Conservation (phyloP, 805 yeast species). For the Saccharomycopsis amapae region DNA sequence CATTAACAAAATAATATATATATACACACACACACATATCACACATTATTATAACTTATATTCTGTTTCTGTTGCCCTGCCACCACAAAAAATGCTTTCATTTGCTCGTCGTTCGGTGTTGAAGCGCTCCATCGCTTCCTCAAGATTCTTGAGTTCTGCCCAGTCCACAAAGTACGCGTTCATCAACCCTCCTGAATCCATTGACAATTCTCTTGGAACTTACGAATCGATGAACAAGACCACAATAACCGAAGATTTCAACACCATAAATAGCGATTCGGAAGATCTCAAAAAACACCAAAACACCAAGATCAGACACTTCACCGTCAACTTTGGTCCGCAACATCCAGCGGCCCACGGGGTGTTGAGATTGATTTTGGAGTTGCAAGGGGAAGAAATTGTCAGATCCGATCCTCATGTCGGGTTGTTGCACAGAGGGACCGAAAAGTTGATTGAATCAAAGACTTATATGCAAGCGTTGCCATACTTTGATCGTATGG, state of each 20-base stretch:
- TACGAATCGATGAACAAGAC: slow-evolving; percentile 22
- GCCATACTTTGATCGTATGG: slow-evolving; percentile 84
- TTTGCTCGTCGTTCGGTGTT: background rate
- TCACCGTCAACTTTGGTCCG: slow-evolving; percentile 87
- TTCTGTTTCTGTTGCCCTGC: too few relatives aligned
- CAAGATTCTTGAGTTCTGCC: background rate
- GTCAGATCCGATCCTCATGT: slow-evolving; percentile 85
- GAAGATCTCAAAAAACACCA: slow-evolving; percentile 21
- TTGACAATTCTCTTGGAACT: slow-evolving; percentile 38
- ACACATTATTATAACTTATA: too few relatives aligned
- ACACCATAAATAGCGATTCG: slow-evolving; percentile 34
- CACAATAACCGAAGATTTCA: slow-evolving; percentile 25
- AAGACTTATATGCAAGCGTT: slow-evolving; percentile 84
- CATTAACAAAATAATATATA: too few relatives aligned
- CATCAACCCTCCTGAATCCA: slow-evolving; percentile 23
- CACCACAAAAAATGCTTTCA: too few relatives aligned
- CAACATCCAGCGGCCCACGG: slow-evolving; percentile 97
- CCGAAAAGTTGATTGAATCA: slow-evolving; percentile 80
- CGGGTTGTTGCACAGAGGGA: slow-evolving; percentile 82
- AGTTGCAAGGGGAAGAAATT: slow-evolving; percentile 83
- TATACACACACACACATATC: too few relatives aligned
- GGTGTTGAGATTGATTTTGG: slow-evolving; percentile 77
- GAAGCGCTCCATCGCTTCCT: background rate
- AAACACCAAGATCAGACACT: slow-evolving; percentile 64
- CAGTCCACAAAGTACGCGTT: background rate